A percentile compares a stretch with the other conserved stretches of the same genome.
phyloP scores from a whole-genome alignment of 2,329 filamentous ascomycete genomes.

The Apiospora malaysiana region DNA sequence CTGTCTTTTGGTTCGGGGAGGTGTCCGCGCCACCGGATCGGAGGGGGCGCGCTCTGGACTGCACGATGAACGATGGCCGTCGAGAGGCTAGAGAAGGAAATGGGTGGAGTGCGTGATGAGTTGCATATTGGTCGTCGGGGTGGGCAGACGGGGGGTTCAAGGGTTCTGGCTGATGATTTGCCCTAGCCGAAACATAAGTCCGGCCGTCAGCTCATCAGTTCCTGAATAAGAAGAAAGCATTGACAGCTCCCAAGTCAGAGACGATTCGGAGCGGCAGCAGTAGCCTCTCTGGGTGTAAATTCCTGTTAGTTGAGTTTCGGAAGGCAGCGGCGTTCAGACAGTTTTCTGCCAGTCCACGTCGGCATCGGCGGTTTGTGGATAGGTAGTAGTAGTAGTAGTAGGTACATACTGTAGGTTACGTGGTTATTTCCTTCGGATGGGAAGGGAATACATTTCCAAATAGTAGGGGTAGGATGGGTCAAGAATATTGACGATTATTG shows the following conservation, averaged over 20 bases:
- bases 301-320: not conserved
- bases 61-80: conserved; percentile 5
- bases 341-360: not conserved
- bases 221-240: conserved; percentile 10
- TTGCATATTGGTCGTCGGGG: not conserved
- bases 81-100: not conserved
- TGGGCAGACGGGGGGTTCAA: too few relatives aligned
- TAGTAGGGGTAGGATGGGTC: not conserved
- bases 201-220: not conserved
- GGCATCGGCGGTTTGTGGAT: not conserved
- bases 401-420: too few relatives aligned
- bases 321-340: not conserved
- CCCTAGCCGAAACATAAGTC: not conserved
- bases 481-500: too few relatives aligned
- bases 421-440: not conserved
- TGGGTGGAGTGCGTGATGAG: not conserved
- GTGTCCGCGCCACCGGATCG: not conserved
- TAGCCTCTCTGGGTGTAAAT: not conserved
- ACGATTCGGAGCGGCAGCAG: not conserved
- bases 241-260: not conserved
- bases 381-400: not conserved
- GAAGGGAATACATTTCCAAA: not conserved
- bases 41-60: not conserved
- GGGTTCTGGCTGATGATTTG: not conserved
- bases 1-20: conserved; percentile 16